These are phyloP conservation scores for Hypoxylon fuscum DNA, from an alignment of 495 filamentous ascomycete genomes.

Conservation along the genomic window DNA sequence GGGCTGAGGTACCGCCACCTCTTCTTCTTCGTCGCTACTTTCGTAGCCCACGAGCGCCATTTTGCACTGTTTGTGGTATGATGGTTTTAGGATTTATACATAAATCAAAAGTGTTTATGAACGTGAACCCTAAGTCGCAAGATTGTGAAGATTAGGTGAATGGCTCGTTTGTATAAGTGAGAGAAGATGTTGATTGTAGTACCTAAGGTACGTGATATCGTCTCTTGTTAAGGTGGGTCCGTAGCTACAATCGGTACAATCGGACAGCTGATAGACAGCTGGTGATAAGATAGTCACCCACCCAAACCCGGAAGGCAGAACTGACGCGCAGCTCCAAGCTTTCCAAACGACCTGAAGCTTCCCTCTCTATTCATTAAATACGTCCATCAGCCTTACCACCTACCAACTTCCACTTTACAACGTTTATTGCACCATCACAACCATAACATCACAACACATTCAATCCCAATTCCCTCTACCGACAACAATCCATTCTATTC, in stretches of 20 bases:
- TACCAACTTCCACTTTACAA: not conserved
- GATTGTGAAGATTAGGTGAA: not conserved
- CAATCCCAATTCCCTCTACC: not conserved
- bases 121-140: too few relatives aligned
- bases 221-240: slow-evolving; percentile 1
- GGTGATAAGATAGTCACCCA: not conserved
- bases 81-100: too few relatives aligned
- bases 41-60: slow-evolving; percentile 80
- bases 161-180: not conserved
- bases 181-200: not conserved
- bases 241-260: not conserved
- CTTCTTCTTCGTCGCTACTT: slow-evolving; percentile 81
- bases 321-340: slow-evolving; percentile 46
- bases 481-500: not conserved
- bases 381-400: slow-evolving; percentile 3
- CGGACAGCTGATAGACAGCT: slow-evolving; percentile 7
- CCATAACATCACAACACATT: not conserved
- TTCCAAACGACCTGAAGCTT: not conserved
- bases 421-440: slow-evolving; percentile 9
- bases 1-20: slow-evolving; percentile 43
- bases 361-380: too few relatives aligned
- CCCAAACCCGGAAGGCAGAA: slow-evolving; percentile 37
- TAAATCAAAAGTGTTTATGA: too few relatives aligned
- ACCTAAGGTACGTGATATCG: slow-evolving; percentile 6
- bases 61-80: not conserved